Evolutionary conservation across 2,329 filamentous ascomycete genomes (phyloP), one percentile per base, ranked within the genome.

Genomic region (Coniochaeta hoffmannii): DNA sequence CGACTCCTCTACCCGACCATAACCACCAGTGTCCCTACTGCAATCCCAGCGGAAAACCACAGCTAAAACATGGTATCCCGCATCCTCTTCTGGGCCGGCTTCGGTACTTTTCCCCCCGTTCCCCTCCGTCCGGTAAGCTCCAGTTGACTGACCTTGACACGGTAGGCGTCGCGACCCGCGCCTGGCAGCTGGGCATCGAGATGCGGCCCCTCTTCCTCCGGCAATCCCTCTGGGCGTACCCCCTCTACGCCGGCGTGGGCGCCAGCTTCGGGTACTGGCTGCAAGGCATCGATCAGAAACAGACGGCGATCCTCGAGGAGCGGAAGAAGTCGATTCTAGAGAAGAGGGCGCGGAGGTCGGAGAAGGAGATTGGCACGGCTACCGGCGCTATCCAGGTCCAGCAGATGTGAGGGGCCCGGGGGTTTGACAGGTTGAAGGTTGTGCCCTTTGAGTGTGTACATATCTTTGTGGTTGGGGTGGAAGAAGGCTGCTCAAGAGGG

Each of bases 101-200:
- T 97, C 83, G 93, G 93, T 97, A 85, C 68, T 58, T 61, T 50
- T 24, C 46, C 17, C 38, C 30, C 38, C 24, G 32, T 53, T 34
- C 49, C 34, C 54, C 57, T 44, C 46, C 50, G 14, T 60, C 55
- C 59, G 55, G 36, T 55, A 60, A 38, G n/a, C 26, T 26, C 12
- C n/a, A 36, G 12, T 15, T 44, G 34, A 10, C 22, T 26, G 22
- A 24, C 5, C 50, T 56, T 14, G 46, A 14, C 34, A 9, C 26
- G 4, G 57, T 65, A 99, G 94, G 94, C 79, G 76, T 97, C 66
- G 91, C 89, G 69, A 88, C 92, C 69, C 89, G 93, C 66, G 83
- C 94, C 74, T 97, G 92, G 90, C 94, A 97, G 75, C 87, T 99
- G 71, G 94, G 93, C 68, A 94, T 99, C 71, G 91, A 99, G 78